Evolutionary conservation across 2,329 filamentous ascomycete genomes (phyloP).

Genomic region (Claviceps spartinae): DNA sequence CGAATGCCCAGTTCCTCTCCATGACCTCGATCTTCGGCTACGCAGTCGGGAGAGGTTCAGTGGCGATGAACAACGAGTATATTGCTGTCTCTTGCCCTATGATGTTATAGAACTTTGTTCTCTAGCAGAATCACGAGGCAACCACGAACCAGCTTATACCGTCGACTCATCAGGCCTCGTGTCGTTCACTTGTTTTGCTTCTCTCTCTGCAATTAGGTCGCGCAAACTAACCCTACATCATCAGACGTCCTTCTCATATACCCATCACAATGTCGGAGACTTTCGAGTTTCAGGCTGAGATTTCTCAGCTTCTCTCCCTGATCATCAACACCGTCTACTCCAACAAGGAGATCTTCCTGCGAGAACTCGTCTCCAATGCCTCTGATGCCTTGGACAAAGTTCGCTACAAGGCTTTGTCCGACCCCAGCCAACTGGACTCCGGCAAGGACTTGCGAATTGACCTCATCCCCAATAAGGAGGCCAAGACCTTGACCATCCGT

Average conservation of each 20-base stretch:
- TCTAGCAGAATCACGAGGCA: not conserved
- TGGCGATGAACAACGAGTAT: not conserved
- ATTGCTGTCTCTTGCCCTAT: not conserved
- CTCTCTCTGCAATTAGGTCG: not conserved
- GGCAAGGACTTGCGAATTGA: conserved; percentile 98
- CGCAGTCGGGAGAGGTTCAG: not conserved
- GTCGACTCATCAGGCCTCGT: not conserved
- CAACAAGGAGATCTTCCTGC: conserved; percentile 99
- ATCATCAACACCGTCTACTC: conserved; percentile 99
- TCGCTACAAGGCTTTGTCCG: conserved; percentile 94
- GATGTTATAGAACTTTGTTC: not conserved
- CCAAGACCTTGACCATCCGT: conserved; percentile 92
- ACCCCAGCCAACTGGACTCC: conserved; percentile 91
- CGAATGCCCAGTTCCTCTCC: not conserved
- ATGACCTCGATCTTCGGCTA: not conserved
- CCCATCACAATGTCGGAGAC: conserved; percentile 76
- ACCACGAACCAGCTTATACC: not conserved
- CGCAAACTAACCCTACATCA: not conserved
- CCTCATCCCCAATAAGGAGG: conserved; percentile 95
- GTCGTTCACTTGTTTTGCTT: no score
- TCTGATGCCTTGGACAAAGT: conserved; percentile 99
- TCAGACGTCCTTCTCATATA: conserved; percentile 19
- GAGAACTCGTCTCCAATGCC: conserved; percentile 96
- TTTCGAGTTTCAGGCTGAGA: conserved; percentile 99
- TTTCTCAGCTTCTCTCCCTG: conserved; percentile 97